Base-by-base conservation (phyloP, 1,284 basidiomycete species). In the Volvariella surrecta region DNA sequence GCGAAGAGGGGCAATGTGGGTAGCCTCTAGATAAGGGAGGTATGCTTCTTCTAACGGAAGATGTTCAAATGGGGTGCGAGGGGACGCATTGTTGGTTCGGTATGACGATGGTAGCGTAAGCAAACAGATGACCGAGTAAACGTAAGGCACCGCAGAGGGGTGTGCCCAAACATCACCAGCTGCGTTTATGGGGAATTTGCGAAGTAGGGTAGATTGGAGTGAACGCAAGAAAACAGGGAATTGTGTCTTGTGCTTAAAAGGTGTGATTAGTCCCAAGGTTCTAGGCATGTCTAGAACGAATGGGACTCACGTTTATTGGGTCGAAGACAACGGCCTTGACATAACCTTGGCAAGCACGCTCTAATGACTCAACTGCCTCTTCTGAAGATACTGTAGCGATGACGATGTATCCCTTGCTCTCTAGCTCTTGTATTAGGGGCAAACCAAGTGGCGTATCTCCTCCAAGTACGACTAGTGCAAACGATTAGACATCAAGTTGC, bases 271-370 rank as follows among this genome's bases (percentile, higher is more conserved):
- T 28, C 11, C 24, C 24, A 11, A 28, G 24, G 24, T 6, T 6
- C 6, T 28, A 28, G 24, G 11, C 24, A 6, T 10, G 31, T 32
- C 39, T 28, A 24, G 35, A 37, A 44, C n/a, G n/a, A 40, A 22
- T 48, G 20, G 34, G 37, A 57, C 71, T 32, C 56, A 83, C 87
- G 67, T 86, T 81, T 42, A 66, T 66, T 0, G 88, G 81, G 59
- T 90, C 81, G 37, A 91, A 72, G 16, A 90, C 77, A 46, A 90
- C 70, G 1, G 82, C 86, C 40, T 82, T 79, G 45, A 90, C 73
- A 60, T 76, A 90, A 37, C 89, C 88, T 52, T 79, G 68, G 24
- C 76, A 74, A 48, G 67, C 64, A 34, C 66, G 66, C 58, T 91
- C 86, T 40, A 91, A 63, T 17, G 66, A 64, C 16, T 74, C 68